Percentiles rank a stretch among this genome's conserved stretches.
Conservation (phyloP, 805 yeast species). For the Pichia cephalocereana region DNA sequence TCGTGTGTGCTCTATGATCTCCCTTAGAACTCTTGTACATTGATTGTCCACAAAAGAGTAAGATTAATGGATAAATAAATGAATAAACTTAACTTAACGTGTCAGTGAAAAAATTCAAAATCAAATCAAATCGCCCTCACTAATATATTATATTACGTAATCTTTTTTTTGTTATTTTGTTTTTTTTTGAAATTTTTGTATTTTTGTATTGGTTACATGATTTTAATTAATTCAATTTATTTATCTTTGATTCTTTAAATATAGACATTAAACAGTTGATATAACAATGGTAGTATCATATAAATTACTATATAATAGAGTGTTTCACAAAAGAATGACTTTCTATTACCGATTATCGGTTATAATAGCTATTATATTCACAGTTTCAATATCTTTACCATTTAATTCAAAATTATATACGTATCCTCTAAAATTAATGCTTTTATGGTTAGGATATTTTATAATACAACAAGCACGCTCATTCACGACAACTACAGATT, state of each 20-base stretch:
- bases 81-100: too few relatives aligned
- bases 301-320: conserved; percentile 13
- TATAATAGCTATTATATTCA: conserved; percentile 13
- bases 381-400: conserved; percentile 16
- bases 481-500: conserved; percentile 19
- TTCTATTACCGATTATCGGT: conserved; percentile 22
- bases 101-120: too few relatives aligned
- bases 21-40: not conserved
- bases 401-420: conserved; percentile 13
- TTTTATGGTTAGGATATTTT: conserved; percentile 23
- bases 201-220: too few relatives aligned
- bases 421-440: conserved; percentile 19
- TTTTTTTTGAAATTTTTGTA: too few relatives aligned
- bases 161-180: too few relatives aligned
- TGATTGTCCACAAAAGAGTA: not conserved
- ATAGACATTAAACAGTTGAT: too few relatives aligned
- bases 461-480: conserved; percentile 23
- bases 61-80: too few relatives aligned
- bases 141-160: too few relatives aligned
- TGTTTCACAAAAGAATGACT: conserved; percentile 19
- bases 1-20: conserved; percentile 6
- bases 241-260: too few relatives aligned
- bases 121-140: too few relatives aligned
- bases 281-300: not conserved
- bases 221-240: too few relatives aligned